Percentiles rank a stretch among this genome's conserved stretches.
Evolutionary conservation across 352 stramenopile species (phyloP).

Genomic region (Pythium monospermum): DNA sequence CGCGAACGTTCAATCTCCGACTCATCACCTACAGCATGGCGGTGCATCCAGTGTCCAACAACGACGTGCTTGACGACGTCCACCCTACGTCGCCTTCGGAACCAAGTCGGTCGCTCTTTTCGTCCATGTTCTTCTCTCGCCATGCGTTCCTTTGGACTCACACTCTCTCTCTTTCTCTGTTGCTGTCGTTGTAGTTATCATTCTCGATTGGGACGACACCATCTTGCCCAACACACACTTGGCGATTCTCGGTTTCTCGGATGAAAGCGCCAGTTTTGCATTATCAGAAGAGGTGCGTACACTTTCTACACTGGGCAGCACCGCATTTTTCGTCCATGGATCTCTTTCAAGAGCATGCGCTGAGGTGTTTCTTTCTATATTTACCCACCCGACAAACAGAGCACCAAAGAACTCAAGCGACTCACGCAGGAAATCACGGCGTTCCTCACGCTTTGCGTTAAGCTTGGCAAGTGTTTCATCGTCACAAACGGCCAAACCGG

Average conservation of each 20-base stretch:
- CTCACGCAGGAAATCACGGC: conserved; percentile 31
- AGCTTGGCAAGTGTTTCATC: conserved; percentile 40
- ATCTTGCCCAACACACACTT: conserved; percentile 71
- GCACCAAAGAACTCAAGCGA: conserved; percentile 24
- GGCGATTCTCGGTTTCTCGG: conserved; percentile 51
- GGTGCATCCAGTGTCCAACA: conserved; percentile 12
- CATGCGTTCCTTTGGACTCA: neutral
- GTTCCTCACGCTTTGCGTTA: conserved; percentile 50
- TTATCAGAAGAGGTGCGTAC: conserved; percentile 29
- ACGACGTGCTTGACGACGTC: conserved; percentile 12
- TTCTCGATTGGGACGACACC: conserved; percentile 83
- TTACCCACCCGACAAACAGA: conserved; percentile 5
- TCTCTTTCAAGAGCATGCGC: neutral
- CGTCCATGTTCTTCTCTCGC: neutral
- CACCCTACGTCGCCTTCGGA: neutral
- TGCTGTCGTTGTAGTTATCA: conserved; percentile 35
- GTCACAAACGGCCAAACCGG: conserved; percentile 66
- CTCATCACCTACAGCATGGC: conserved; percentile 11
- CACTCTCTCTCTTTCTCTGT: neutral
- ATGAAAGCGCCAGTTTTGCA: conserved; percentile 40
- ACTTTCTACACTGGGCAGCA: neutral
- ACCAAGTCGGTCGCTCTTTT: neutral
- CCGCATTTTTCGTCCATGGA: neutral
- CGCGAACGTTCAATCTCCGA: too few relatives aligned
- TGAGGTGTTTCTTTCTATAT: conserved; percentile 3